Conservation (phyloP, 2,329 filamentous ascomycete genomes). For the Kalaharituber pfeilii region DNA sequence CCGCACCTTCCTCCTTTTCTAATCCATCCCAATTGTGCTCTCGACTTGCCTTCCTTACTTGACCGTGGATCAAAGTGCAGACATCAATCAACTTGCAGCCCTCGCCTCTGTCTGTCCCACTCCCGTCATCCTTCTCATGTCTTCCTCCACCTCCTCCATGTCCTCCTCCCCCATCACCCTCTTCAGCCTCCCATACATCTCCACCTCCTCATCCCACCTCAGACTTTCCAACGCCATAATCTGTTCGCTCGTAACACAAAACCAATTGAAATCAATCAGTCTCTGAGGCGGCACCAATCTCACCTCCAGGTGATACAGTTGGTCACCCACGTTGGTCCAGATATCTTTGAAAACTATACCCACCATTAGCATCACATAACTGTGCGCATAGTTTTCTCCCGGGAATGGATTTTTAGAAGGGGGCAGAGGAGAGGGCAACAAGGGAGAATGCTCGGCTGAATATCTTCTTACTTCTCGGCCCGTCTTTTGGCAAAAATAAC, state of each 20-base stretch:
- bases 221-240: background rate
- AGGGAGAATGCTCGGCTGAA: background rate
- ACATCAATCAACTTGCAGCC: no score
- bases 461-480: background rate
- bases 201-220: background rate
- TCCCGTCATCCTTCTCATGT: no score
- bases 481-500: background rate
- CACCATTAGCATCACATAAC: background rate
- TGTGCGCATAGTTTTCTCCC: no score
- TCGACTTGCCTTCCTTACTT: no score
- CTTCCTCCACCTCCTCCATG: no score
- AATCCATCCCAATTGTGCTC: no score
- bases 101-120: no score
- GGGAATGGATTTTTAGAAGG: no score
- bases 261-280: background rate
- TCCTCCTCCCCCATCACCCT: background rate
- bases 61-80: no score
- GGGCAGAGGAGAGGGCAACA: background rate
- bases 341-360: background rate
- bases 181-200: background rate
- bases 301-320: background rate
- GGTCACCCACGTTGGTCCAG: background rate
- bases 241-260: background rate
- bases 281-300: background rate
- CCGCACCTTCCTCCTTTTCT: no score